Evolutionary conservation across 2,329 filamentous ascomycete species (phyloP), one percentile per base, ranked within the genome.

Genomic region (Aspergillus candidus): DNA sequence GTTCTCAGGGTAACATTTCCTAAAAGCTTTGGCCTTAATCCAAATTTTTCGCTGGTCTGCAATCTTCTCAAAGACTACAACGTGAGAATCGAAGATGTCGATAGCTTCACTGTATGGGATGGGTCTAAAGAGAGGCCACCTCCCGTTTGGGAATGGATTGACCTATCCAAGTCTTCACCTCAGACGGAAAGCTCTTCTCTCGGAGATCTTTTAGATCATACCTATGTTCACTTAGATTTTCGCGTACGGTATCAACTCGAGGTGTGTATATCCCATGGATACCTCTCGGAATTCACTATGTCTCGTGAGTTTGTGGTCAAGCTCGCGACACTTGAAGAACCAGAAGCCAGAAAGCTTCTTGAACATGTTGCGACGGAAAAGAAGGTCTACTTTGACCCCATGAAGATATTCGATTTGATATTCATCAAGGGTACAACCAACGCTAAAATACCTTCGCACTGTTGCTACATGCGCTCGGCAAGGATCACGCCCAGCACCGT

Each of bases 191-290:
- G 34, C 44, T 70, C 41, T 51, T 72, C 43, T 44, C 53, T 51
- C 47, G 56, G 70, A 17, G 66, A 67, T 22, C 50, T 70, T 32
- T 52, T 54, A 52, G 48, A 63, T 15, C 50, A 61, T 15, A 54
- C 50, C 8, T 64, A 67, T 50, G 55, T 71, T 27, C 52, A 67
- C 43, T 71, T 91, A 4, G 70, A 79, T 0, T 96, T 89, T 49
- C 69, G 80, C 1, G 79, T 95, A 1, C 79, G 88, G 12, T 98
- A 97, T 59, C 89, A 95, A 61, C 77, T 98, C 0, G 91, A 98
- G 63, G 90, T 88, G 0, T 97, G 91, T 60, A 75, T 97, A n/a
- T 94, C 90, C 0, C 79, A 84, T 22, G 82, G 83, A 0, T 73
- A 81, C 17, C 69, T 98, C 11, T 84, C 83, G 41, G 91, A 96